These are phyloP conservation scores for Rhodotorula toruloides DNA, from an alignment of 768 basidiomycete genomes.

Conservation along the genomic window DNA sequence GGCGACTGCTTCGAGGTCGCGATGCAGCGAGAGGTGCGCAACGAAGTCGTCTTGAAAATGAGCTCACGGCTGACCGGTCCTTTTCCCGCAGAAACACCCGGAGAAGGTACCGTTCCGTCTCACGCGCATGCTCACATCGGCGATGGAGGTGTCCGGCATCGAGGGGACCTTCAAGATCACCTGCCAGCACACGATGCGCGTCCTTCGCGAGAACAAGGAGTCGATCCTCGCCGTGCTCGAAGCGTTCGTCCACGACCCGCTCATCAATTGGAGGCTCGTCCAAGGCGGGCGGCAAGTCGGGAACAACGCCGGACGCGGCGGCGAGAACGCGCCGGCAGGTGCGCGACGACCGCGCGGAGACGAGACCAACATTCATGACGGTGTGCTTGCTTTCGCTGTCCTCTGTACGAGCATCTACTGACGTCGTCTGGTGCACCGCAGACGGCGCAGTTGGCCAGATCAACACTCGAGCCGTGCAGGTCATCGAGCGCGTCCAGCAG, in stretches of 20 bases:
- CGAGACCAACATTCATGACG: constrained; percentile 37
- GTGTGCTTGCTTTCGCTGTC: neutral
- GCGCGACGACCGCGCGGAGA: constrained; percentile 31
- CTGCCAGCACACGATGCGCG: constrained; percentile 75
- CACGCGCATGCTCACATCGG: constrained; percentile 95
- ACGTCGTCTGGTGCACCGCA: constrained; percentile 41
- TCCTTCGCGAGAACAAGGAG: constrained; percentile 92
- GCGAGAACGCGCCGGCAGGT: constrained; percentile 24
- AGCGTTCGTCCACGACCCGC: constrained; percentile 95
- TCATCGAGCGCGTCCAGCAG: constrained; percentile 89
- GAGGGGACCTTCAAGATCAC: constrained; percentile 94
- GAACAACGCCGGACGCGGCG: constrained; percentile 11
- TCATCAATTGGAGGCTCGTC: constrained; percentile 66
- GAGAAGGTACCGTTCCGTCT: constrained; percentile 97
- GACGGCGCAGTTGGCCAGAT: constrained; percentile 71
- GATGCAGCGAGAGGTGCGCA: constrained; percentile 43
- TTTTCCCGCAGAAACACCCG: constrained; percentile 66
- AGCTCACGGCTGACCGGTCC: neutral
- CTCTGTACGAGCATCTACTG: neutral
- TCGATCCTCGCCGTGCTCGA: constrained; percentile 98
- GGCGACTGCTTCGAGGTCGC: constrained; percentile 71
- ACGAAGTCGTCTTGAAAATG: neutral
- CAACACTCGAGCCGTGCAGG: constrained; percentile 81
- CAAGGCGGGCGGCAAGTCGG: constrained; percentile 35
- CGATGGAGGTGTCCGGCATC: constrained; percentile 99